Conservation (phyloP, 176 grass and related monocot genomes). For the Guadua angustifolia region DNA sequence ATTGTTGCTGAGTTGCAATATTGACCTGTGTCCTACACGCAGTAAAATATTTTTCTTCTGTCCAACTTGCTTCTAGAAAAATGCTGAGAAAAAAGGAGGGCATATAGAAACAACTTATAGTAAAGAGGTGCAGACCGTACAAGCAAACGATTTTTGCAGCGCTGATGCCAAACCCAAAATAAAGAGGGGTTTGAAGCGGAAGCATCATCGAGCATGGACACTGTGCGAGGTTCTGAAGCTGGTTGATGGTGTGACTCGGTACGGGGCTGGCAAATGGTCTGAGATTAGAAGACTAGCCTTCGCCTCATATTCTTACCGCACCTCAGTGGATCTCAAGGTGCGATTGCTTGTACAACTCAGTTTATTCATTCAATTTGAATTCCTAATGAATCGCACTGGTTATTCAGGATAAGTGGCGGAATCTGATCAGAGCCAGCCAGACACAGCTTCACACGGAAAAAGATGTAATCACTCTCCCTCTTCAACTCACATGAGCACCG, state of each 20-base stretch:
- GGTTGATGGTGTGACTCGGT: constrained; percentile 90
- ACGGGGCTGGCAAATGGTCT: constrained; percentile 93
- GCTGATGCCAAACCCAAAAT: constrained; percentile 45
- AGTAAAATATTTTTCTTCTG: constrained; percentile 33
- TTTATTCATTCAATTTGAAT: not conserved
- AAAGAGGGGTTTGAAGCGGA: constrained; percentile 60
- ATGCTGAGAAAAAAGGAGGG: constrained; percentile 41
- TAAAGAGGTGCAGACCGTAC: constrained; percentile 37
- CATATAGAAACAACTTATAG: constrained; percentile 33
- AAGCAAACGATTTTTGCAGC: constrained; percentile 27
- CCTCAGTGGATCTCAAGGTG: constrained; percentile 99
- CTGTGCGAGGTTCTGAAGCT: constrained; percentile 84
- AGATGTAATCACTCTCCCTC: constrained; percentile 53
- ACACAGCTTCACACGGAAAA: constrained; percentile 58
- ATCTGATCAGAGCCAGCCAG: constrained; percentile 88
- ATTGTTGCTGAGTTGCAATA: constrained; percentile 21
- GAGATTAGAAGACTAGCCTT: constrained; percentile 89
- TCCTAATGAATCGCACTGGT: constrained; percentile 22
- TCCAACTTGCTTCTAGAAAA: constrained; percentile 48
- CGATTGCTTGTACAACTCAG: constrained; percentile 15
- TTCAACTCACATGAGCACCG: not conserved
- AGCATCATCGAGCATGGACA: constrained; percentile 97
- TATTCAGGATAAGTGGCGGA: constrained; percentile 96
- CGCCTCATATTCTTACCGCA: constrained; percentile 89
- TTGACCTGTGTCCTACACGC: not conserved